Evolutionary conservation across 2,329 filamentous ascomycete genomes (phyloP).

Genomic region (Hypoxylon sp.): DNA sequence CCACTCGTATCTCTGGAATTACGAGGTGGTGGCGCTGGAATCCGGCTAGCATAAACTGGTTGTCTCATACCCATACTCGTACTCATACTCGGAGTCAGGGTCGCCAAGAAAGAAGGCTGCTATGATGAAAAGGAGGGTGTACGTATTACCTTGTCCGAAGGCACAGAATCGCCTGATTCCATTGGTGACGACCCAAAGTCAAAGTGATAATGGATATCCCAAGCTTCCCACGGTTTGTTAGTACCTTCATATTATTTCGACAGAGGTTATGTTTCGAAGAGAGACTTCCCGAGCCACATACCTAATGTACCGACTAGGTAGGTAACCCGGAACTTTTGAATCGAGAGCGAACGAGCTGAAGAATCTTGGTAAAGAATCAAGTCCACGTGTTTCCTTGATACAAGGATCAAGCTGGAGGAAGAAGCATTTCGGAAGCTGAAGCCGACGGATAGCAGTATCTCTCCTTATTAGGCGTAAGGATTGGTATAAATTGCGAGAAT

Average conservation of each 20-base stretch:
- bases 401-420: constrained; percentile 1
- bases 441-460: background rate
- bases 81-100: background rate
- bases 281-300: background rate
- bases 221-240: too few relatives aligned
- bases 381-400: background rate
- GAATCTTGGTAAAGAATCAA: background rate
- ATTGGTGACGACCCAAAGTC: background rate
- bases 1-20: background rate
- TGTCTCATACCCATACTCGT: background rate
- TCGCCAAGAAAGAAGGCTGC: constrained; percentile 1
- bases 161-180: background rate
- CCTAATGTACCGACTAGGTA: constrained; percentile 1
- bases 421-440: background rate
- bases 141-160: background rate
- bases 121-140: constrained; percentile 4
- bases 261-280: background rate
- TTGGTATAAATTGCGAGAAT: constrained; percentile 15
- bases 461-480: background rate
- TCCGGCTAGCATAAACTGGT: background rate
- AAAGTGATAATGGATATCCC: background rate
- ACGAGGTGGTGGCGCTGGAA: constrained; percentile 9
- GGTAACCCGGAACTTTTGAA: constrained; percentile 13
- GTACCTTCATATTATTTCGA: background rate
- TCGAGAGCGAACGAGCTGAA: constrained; percentile 11